These are phyloP conservation scores for Ilyonectria mors-panacis DNA, from an alignment of 2,329 filamentous ascomycete genomes.

Conservation along the genomic window DNA sequence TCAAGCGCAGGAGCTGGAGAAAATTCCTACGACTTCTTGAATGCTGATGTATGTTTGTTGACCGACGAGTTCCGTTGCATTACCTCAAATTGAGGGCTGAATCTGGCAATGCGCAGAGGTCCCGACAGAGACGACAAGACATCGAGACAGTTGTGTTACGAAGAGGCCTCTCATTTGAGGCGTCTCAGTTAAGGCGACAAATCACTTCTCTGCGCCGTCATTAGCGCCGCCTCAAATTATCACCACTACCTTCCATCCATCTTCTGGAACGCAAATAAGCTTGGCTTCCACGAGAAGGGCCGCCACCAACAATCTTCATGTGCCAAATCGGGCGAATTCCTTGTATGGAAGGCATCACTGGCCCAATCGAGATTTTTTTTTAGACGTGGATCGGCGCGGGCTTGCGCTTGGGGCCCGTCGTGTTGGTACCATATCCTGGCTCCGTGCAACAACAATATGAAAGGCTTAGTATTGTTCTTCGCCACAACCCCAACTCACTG, in stretches of 20 bases:
- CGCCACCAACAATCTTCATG: constrained; percentile 20
- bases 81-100: background rate
- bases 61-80: background rate
- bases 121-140: background rate
- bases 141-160: background rate
- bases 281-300: background rate
- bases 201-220: background rate
- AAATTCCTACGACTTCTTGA: too few relatives aligned
- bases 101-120: background rate
- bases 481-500: constrained; percentile 19
- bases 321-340: constrained; percentile 17
- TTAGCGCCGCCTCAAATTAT: background rate
- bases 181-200: background rate
- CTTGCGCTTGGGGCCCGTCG: constrained; percentile 1
- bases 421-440: constrained; percentile 23
- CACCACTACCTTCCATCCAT: background rate
- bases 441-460: constrained; percentile 44
- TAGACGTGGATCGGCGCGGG: constrained; percentile 7
- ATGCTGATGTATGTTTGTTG: background rate
- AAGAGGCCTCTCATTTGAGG: background rate
- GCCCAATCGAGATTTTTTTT: background rate
- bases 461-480: constrained; percentile 46
- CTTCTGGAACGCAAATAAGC: constrained; percentile 13
- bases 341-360: constrained; percentile 5
- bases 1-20: background rate